These are phyloP conservation scores for Phytophthora parvispora DNA, from an alignment of 352 stramenopile genomes.

Conservation along the genomic window DNA sequence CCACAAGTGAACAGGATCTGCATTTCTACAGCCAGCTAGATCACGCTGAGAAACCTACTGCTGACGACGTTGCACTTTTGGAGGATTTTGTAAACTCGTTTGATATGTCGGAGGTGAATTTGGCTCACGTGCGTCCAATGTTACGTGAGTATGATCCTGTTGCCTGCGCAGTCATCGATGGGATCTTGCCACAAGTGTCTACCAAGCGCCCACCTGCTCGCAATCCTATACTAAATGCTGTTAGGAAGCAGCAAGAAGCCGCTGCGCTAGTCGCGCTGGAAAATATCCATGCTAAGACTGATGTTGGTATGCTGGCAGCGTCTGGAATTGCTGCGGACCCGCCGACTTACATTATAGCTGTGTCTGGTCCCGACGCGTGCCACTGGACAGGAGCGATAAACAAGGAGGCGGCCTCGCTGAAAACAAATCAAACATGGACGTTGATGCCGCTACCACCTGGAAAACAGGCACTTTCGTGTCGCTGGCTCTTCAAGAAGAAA, in stretches of 20 bases:
- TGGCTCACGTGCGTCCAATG: not conserved
- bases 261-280: conserved; percentile 3
- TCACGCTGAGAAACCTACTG: not conserved
- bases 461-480: not conserved
- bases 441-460: not conserved
- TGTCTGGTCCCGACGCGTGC: not conserved
- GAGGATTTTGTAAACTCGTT: conserved; percentile 10
- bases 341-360: not conserved
- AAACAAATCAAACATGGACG: conserved; percentile 1
- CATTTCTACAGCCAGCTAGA: conserved; percentile 1
- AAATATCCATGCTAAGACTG: not conserved
- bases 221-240: not conserved
- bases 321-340: conserved; percentile 2
- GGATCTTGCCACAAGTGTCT: conserved; percentile 11
- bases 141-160: not conserved
- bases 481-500: conserved; percentile 2
- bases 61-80: not conserved
- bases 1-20: not conserved
- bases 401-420: not conserved
- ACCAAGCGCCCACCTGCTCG: not conserved
- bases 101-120: conserved; percentile 7
- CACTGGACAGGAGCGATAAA: not conserved
- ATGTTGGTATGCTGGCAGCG: not conserved
- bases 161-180: not conserved
- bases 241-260: conserved; percentile 6